Conservation (phyloP, 305 asterid genomes). For the Solanum chacoense region DNA sequence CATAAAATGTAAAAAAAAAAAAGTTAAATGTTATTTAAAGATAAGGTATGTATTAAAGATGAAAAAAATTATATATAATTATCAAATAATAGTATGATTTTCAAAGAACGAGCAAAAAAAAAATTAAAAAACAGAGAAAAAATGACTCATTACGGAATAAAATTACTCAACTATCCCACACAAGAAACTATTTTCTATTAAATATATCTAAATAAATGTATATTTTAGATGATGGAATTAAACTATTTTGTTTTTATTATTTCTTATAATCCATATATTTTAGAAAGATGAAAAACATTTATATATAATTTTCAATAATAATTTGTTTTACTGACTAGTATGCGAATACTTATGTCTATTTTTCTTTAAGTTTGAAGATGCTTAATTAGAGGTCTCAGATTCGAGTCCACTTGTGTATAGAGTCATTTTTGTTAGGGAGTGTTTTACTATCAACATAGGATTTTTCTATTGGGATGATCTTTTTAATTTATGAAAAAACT, state of each 20-base stretch:
- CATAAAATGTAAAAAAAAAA: too few species aligned
- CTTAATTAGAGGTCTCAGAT: neutral
- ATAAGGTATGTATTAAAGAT: too few species aligned
- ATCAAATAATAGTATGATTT: neutral
- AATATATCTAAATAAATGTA: too few species aligned
- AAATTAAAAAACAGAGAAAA: too few species aligned
- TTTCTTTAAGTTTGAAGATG: neutral
- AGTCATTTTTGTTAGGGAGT: too few species aligned
- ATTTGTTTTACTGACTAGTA: neutral
- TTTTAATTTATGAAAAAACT: neutral
- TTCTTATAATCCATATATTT: neutral
- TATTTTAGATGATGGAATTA: neutral
- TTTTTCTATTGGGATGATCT: neutral
- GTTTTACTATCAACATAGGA: neutral
- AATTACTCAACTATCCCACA: neutral
- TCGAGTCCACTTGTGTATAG: neutral
- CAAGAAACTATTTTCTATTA: neutral
- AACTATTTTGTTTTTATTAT: neutral
- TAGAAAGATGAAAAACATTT: neutral
- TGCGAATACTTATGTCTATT: neutral
- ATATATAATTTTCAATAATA: neutral
- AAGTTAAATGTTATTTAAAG: too few species aligned
- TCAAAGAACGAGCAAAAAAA: neutral
- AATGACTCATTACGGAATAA: neutral
- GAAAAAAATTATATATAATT: too few species aligned